Percentiles rank a stretch among this genome's conserved stretches.
Evolutionary conservation across 1,284 basidiomycete genomes (phyloP).

Genomic region (Rhizoctonia solani): DNA sequence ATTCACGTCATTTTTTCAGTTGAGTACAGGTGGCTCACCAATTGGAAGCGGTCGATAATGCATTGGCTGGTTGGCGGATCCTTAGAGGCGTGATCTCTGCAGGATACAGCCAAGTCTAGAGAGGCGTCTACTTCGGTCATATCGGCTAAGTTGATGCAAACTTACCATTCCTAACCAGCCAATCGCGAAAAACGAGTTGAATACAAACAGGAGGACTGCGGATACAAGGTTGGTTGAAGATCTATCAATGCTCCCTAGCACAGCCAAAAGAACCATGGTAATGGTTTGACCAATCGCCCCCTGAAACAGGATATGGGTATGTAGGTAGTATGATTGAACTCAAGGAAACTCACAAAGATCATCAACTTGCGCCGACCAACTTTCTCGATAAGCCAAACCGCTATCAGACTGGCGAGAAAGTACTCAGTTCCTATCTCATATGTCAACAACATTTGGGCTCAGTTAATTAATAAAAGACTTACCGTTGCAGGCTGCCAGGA

Average conservation of each 20-base stretch:
- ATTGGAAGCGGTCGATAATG: slow-evolving; percentile 65
- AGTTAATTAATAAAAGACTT: background rate
- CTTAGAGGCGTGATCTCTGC: slow-evolving; percentile 67
- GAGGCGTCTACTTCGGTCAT: slow-evolving; percentile 1
- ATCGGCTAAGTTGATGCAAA: background rate
- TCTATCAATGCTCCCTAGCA: slow-evolving; percentile 57
- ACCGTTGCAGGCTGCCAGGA: slow-evolving; percentile 70
- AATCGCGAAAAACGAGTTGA: slow-evolving; percentile 72
- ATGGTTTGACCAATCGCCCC: slow-evolving; percentile 64
- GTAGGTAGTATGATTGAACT: background rate
- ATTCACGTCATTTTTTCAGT: slow-evolving; percentile 46
- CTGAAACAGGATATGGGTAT: background rate
- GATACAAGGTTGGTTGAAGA: slow-evolving; percentile 57
- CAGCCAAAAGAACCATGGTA: slow-evolving; percentile 62
- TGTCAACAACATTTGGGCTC: background rate
- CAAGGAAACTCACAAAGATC: slow-evolving; percentile 53
- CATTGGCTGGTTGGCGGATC: slow-evolving; percentile 69
- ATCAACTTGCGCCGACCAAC: slow-evolving; percentile 68
- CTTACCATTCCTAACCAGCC: slow-evolving; percentile 70
- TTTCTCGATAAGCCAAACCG: slow-evolving; percentile 58
- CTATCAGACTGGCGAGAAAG: slow-evolving; percentile 63
- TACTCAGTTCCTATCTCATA: slow-evolving; percentile 55
- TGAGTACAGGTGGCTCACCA: slow-evolving; percentile 38
- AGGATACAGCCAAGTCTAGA: slow-evolving; percentile 48
- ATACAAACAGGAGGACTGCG: slow-evolving; percentile 62